Percentiles rank a stretch among this genome's conserved stretches.
Evolutionary conservation across 2,329 filamentous ascomycete genomes (phyloP).

Genomic region (Hirsutella rhossiliensis): DNA sequence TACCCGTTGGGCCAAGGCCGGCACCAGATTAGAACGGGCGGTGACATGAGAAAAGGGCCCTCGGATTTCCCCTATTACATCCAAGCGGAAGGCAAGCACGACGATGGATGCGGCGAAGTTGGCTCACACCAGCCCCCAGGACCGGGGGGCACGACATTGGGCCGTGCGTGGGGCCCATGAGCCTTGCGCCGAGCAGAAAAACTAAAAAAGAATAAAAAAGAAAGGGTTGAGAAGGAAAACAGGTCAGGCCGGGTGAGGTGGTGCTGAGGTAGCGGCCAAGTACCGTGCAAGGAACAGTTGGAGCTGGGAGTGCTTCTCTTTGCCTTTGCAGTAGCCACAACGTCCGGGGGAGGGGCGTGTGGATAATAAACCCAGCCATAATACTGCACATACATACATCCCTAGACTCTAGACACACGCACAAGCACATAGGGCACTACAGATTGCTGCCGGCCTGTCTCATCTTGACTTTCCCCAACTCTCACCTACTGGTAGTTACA

Average conservation of each 20-base stretch:
- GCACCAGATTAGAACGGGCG: conserved; percentile 20
- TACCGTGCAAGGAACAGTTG: no score
- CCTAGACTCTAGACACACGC: no score
- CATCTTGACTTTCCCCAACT: no score
- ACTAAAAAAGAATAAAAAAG: neutral
- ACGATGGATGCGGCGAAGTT: conserved; percentile 6
- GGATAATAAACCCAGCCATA: no score
- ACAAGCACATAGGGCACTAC: no score
- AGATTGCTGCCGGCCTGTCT: no score
- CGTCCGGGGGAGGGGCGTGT: no score
- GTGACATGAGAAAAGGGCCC: conserved; percentile 20
- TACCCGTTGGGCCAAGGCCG: conserved; percentile 11
- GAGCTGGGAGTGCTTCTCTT: no score
- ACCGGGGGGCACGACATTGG: conserved; percentile 7
- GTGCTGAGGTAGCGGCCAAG: neutral
- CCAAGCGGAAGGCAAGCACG: conserved; percentile 1
- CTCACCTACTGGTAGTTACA: no score
- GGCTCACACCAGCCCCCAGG: conserved; percentile 6
- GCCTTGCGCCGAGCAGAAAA: neutral
- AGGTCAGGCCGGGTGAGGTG: neutral
- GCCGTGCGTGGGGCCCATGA: conserved; percentile 8
- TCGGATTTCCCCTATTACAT: conserved; percentile 6
- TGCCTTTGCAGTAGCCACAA: no score
- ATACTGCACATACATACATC: no score
- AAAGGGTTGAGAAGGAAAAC: neutral